Evolutionary conservation across 177 flowering plant genomes (phyloP).

Genomic region (Telopea speciosissima): DNA sequence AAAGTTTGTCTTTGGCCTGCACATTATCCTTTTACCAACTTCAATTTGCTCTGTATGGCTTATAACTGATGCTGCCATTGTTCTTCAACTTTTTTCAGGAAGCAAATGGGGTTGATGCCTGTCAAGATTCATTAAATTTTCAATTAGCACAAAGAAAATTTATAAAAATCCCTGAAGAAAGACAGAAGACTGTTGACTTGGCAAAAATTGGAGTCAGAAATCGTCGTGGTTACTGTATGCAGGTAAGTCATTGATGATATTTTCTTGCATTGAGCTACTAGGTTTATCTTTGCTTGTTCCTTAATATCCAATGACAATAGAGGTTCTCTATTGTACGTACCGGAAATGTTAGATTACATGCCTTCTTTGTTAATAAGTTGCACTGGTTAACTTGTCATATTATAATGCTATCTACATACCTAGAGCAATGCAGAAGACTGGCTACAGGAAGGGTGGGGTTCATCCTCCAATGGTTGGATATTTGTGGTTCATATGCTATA

Average conservation of each 20-base stretch:
- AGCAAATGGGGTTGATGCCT: conserved; percentile 13
- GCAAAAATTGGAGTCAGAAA: conserved; percentile 73
- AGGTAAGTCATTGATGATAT: conserved; percentile 33
- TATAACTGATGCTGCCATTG: background rate
- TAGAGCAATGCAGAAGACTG: too few relatives aligned
- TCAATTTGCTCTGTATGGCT: background rate
- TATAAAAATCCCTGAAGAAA: conserved; percentile 41
- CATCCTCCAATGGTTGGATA: background rate
- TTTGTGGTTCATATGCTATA: background rate
- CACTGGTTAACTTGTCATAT: too few relatives aligned
- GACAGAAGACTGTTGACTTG: conserved; percentile 40
- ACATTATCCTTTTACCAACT: background rate
- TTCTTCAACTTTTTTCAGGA: conserved; percentile 28
- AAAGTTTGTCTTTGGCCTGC: too few relatives aligned
- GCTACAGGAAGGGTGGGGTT: background rate
- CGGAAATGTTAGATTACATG: too few relatives aligned
- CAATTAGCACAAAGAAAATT: conserved; percentile 7
- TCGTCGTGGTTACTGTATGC: conserved; percentile 69
- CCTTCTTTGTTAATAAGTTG: too few relatives aligned
- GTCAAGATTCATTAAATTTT: conserved; percentile 17
- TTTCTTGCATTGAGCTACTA: background rate
- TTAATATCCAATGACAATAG: background rate
- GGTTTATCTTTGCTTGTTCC: background rate
- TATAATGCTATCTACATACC: too few relatives aligned
- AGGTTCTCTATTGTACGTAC: background rate